A percentile compares a stretch with the other conserved stretches of the same genome.
Conservation (phyloP, 176 grass and related monocot genomes). For the Musa beccarii region DNA sequence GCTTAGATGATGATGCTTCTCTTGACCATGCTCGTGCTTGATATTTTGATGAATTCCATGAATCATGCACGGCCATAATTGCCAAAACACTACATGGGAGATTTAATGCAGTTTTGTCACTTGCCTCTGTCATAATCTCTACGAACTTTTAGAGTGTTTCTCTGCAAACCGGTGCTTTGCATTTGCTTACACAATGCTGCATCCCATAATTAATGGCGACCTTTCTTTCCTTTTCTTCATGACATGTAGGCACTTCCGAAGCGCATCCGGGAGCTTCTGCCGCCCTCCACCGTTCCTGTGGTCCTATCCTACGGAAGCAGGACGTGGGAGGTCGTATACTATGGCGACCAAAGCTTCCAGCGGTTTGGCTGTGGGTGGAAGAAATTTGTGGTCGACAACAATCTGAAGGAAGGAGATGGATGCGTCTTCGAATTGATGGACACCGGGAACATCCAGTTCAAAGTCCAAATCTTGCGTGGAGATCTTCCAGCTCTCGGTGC, state of each 20-base stretch:
- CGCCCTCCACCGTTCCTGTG: background rate
- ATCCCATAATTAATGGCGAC: too few relatives aligned
- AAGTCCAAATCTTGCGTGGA: conserved; percentile 33
- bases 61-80: too few relatives aligned
- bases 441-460: conserved; percentile 24
- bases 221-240: background rate
- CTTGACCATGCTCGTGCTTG: too few relatives aligned
- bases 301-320: conserved; percentile 4
- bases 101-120: too few relatives aligned
- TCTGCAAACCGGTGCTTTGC: too few relatives aligned
- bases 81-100: too few relatives aligned
- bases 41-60: too few relatives aligned
- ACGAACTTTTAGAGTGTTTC: too few relatives aligned
- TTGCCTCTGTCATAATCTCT: too few relatives aligned
- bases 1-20: too few relatives aligned
- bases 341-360: conserved; percentile 6
- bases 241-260: conserved; percentile 28
- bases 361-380: conserved; percentile 29
- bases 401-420: conserved; percentile 28
- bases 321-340: conserved; percentile 39
- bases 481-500: conserved; percentile 20
- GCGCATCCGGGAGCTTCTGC: conserved; percentile 24
- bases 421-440: conserved; percentile 42
- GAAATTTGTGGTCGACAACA: conserved; percentile 30
- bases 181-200: too few relatives aligned